Conservation (phyloP, 2,329 filamentous ascomycete genomes). For the Talaromyces rugulosus region DNA sequence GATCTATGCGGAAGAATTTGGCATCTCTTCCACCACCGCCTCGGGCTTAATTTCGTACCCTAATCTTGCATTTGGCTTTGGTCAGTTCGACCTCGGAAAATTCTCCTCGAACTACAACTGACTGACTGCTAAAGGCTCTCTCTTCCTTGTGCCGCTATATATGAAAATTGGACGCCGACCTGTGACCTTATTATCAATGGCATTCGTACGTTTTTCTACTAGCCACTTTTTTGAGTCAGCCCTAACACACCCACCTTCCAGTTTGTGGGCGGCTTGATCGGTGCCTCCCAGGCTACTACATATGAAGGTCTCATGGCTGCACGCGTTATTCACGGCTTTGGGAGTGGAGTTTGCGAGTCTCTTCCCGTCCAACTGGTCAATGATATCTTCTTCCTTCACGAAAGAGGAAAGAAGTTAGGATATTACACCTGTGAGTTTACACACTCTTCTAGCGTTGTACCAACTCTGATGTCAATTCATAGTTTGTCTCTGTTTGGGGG, state of each 20-base stretch:
- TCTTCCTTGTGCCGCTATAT: slow-evolving; percentile 56
- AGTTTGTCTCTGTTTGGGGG: slow-evolving; percentile 54
- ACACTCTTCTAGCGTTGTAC: not conserved
- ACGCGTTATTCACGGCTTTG: slow-evolving; percentile 40
- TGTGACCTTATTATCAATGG: slow-evolving; percentile 39
- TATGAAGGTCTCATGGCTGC: slow-evolving; percentile 41
- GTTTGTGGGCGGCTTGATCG: slow-evolving; percentile 42
- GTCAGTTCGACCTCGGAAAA: slow-evolving; percentile 22
- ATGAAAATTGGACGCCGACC: slow-evolving; percentile 48
- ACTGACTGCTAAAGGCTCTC: slow-evolving; percentile 32
- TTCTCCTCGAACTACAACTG: not conserved
- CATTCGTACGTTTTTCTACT: slow-evolving; percentile 23
- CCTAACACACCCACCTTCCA: slow-evolving; percentile 2
- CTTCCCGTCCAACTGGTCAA: slow-evolving; percentile 47
- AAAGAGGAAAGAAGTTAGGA: slow-evolving; percentile 49
- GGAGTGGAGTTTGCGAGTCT: slow-evolving; percentile 44
- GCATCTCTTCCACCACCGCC: slow-evolving; percentile 47
- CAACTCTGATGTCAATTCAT: not conserved
- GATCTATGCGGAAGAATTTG: slow-evolving; percentile 51
- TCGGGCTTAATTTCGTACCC: slow-evolving; percentile 58
- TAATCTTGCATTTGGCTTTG: slow-evolving; percentile 58
- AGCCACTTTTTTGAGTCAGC: not conserved
- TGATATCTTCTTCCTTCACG: slow-evolving; percentile 46
- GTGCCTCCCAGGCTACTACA: slow-evolving; percentile 36
- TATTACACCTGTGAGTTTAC: slow-evolving; percentile 52